These are phyloP conservation scores for Saturnispora halmiae DNA, from an alignment of 805 yeast species.

Conservation along the genomic window DNA sequence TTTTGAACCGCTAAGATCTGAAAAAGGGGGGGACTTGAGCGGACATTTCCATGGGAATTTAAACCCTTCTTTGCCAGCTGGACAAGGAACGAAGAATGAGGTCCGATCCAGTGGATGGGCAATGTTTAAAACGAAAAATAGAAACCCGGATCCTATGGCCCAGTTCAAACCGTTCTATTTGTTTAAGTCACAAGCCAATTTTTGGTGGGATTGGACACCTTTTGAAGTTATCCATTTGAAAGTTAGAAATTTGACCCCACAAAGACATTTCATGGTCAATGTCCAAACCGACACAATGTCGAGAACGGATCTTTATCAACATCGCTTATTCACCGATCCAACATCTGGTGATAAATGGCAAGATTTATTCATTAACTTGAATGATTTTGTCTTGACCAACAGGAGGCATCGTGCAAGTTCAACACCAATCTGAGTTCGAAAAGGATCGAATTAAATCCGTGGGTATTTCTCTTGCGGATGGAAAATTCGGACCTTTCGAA, in stretches of 20 bases:
- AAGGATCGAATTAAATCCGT: slow-evolving; percentile 57
- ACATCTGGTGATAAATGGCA: slow-evolving; percentile 60
- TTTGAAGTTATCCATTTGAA: slow-evolving; percentile 55
- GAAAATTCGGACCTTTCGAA: slow-evolving; percentile 66
- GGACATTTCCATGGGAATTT: slow-evolving; percentile 67
- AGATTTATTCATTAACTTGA: slow-evolving; percentile 66
- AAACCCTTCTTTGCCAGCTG: slow-evolving; percentile 54
- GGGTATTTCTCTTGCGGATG: slow-evolving; percentile 72
- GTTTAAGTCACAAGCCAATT: slow-evolving; percentile 29
- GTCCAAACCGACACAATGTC: slow-evolving; percentile 75
- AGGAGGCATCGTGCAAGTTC: slow-evolving; percentile 56
- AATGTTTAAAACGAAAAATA: slow-evolving; percentile 74
- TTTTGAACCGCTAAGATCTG: slow-evolving; percentile 36
- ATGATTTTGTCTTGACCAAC: slow-evolving; percentile 74
- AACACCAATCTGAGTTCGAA: slow-evolving; percentile 49
- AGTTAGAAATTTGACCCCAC: slow-evolving; percentile 53
- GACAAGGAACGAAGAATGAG: slow-evolving; percentile 38
- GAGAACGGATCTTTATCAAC: slow-evolving; percentile 74
- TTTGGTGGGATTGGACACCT: slow-evolving; percentile 64
- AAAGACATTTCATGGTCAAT: slow-evolving; percentile 64
- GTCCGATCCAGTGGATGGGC: slow-evolving; percentile 62
- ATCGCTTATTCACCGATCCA: slow-evolving; percentile 50
- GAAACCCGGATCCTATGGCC: slow-evolving; percentile 31
- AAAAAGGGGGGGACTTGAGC: slow-evolving; percentile 29
- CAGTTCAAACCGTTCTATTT: slow-evolving; percentile 37